Evolutionary conservation across 2,329 filamentous ascomycete genomes (phyloP).

Genomic region (Hymenoscyphus occultus): DNA sequence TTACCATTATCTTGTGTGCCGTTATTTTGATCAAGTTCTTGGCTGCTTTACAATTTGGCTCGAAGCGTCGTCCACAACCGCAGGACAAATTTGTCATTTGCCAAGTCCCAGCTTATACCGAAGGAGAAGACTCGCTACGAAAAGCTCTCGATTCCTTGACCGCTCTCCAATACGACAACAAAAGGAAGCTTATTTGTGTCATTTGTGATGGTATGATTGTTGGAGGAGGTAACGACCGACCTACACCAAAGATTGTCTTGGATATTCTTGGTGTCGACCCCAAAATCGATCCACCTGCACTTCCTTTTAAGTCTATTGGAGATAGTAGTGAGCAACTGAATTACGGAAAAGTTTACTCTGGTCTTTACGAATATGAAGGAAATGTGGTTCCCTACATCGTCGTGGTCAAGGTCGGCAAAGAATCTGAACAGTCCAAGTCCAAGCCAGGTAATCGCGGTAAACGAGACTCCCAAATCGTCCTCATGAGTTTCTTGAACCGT

Average conservation of each 20-base stretch:
- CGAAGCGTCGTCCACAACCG: conserved; percentile 80
- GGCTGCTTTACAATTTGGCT: conserved; percentile 87
- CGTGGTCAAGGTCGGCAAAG: conserved; percentile 94
- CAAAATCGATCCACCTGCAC: conserved; percentile 89
- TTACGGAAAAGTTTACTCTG: conserved; percentile 97
- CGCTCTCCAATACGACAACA: conserved; percentile 95
- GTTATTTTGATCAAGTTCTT: conserved; percentile 89
- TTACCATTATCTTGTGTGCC: conserved; percentile 76
- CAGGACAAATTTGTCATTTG: conserved; percentile 99
- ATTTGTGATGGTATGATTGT: conserved; percentile 98
- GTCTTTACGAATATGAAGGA: conserved; percentile 94
- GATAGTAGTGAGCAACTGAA: conserved; percentile 89
- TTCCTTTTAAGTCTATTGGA: conserved; percentile 92
- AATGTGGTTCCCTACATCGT: conserved; percentile 97
- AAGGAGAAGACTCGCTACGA: conserved; percentile 91
- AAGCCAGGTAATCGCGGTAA: conserved; percentile 98
- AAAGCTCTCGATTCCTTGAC: conserved; percentile 94
- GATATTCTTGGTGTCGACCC: conserved; percentile 97
- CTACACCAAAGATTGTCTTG: conserved; percentile 94
- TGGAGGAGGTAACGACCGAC: conserved; percentile 90
- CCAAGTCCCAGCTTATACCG: conserved; percentile 95
- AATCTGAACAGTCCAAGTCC: conserved; percentile 84
- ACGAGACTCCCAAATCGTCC: conserved; percentile 91
- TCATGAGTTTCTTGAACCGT: conserved; percentile 97
- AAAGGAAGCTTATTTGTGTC: conserved; percentile 92